phyloP scores from a whole-genome alignment of 768 basidiomycete species.

The Trametes cinnabarina region DNA sequence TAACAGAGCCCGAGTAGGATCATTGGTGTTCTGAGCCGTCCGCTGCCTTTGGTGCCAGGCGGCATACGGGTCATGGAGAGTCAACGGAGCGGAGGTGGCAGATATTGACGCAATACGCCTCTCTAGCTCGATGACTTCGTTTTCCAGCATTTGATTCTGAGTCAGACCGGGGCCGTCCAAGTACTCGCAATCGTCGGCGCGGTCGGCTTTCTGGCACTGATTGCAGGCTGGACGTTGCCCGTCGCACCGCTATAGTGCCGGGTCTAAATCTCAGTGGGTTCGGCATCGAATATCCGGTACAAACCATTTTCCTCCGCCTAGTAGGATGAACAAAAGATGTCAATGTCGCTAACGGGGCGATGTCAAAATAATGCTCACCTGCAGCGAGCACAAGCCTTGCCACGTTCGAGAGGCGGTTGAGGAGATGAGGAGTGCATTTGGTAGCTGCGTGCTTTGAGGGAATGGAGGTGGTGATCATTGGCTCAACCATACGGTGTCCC shows the following conservation, averaged over 20 bases:
- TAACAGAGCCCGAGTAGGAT: constrained; percentile 15
- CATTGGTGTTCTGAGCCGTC: constrained; percentile 8
- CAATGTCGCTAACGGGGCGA: not conserved
- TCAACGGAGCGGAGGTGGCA: constrained; percentile 17
- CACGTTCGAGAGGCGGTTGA: constrained; percentile 38
- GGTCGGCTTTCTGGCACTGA: constrained; percentile 57
- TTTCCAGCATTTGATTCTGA: constrained; percentile 57
- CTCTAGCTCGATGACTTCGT: constrained; percentile 53
- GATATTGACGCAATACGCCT: constrained; percentile 43
- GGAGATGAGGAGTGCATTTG: constrained; percentile 22
- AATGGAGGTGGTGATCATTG: not conserved
- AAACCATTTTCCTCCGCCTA: constrained; percentile 51
- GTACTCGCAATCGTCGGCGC: constrained; percentile 70
- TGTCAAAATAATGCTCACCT: constrained; percentile 34
- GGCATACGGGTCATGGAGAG: constrained; percentile 29
- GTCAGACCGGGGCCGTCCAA: constrained; percentile 61
- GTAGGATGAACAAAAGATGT: not conserved
- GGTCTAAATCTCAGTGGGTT: not conserved
- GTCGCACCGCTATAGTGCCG: constrained; percentile 56
- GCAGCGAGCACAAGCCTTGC: constrained; percentile 53
- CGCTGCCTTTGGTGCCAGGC: constrained; percentile 9
- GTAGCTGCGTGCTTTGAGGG: not conserved
- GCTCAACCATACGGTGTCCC: not conserved
- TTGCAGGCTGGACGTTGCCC: constrained; percentile 62
- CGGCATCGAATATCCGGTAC: not conserved